phyloP scores from a whole-genome alignment of 345 rosid genomes.

The Arabis hirsuta region DNA sequence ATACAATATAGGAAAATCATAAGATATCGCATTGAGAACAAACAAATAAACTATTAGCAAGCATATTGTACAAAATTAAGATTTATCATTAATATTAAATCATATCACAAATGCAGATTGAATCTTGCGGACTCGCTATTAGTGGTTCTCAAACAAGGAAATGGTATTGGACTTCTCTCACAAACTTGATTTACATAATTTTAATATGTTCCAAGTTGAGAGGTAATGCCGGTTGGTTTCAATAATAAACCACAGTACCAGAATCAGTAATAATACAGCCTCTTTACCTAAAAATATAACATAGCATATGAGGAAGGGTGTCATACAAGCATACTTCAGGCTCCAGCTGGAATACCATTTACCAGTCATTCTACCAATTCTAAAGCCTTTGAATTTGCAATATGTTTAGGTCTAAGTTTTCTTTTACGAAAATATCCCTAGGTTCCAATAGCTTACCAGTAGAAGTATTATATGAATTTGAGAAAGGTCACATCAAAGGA shows the following conservation, averaged over 20 bases:
- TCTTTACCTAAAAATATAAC: not conserved
- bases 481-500: constrained; percentile 14
- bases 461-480: not conserved
- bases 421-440: not conserved
- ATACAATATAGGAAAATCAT: too few species aligned
- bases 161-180: not conserved
- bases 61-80: too few species aligned
- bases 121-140: not conserved
- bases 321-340: not conserved
- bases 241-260: not conserved
- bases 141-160: not conserved
- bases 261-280: not conserved
- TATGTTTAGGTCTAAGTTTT: not conserved
- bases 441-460: not conserved
- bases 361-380: not conserved
- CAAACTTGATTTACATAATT: not conserved
- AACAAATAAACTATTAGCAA: too few species aligned
- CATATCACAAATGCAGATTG: not conserved
- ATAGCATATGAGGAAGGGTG: constrained; percentile 11
- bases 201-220: not conserved
- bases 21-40: too few species aligned
- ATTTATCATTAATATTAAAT: too few species aligned
- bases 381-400: not conserved
- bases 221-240: not conserved
- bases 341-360: not conserved